Percentiles rank a stretch among this genome's conserved stretches.
Evolutionary conservation across 2,329 filamentous ascomycete species (phyloP).

Genomic region (Xylaria sp.): DNA sequence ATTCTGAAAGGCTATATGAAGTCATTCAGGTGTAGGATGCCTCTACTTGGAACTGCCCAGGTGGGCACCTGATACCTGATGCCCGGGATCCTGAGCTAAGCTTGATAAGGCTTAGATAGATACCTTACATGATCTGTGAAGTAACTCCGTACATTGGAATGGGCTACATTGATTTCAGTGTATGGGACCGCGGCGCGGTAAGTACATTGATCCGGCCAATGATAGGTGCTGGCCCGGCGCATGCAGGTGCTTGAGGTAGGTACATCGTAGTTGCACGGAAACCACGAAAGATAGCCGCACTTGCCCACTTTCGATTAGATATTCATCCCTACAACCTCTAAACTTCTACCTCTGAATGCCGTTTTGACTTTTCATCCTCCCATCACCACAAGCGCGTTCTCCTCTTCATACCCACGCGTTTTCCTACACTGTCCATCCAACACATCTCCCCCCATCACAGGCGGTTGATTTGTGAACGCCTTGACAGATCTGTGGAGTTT

Average conservation of each 20-base stretch:
- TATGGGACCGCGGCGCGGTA: too few species aligned
- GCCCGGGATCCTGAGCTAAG: too few species aligned
- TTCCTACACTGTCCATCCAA: neutral
- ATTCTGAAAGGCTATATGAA: too few species aligned
- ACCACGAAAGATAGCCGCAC: too few species aligned
- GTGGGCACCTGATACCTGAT: too few species aligned
- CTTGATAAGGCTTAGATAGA: too few species aligned
- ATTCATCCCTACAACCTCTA: constrained; percentile 1
- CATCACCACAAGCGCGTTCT: constrained; percentile 3
- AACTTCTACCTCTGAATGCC: constrained; percentile 5
- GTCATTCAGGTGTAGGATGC: too few species aligned
- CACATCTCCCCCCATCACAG: neutral
- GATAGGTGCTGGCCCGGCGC: neutral
- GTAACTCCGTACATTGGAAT: too few species aligned
- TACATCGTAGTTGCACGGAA: too few species aligned
- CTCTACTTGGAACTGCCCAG: too few species aligned
- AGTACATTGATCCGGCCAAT: neutral
- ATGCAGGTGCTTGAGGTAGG: neutral
- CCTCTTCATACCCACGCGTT: neutral
- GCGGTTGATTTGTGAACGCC: neutral
- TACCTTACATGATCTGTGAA: too few species aligned
- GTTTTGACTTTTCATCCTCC: constrained; percentile 8
- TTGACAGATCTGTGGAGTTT: neutral
- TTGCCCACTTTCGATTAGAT: constrained; percentile 14
- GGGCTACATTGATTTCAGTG: too few species aligned